A percentile compares a stretch with the other conserved stretches of the same genome.
phyloP scores from a whole-genome alignment of 2,329 filamentous ascomycete species.

The Sclerotinia nivalis region DNA sequence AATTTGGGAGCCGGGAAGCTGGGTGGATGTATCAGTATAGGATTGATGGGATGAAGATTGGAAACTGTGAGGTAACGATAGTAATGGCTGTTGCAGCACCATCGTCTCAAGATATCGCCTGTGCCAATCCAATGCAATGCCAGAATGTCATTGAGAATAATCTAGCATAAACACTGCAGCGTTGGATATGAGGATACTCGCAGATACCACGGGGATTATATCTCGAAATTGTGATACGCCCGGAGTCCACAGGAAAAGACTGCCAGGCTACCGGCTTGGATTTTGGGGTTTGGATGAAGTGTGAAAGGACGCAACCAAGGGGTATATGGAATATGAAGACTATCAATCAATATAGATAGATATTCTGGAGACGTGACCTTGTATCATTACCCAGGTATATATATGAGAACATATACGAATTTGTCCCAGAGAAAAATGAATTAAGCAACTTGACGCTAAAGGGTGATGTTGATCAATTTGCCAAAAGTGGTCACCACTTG shows the following conservation, averaged over 20 bases:
- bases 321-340: no score
- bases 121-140: not conserved
- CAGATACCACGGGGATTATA: not conserved
- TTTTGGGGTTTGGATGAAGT: no score
- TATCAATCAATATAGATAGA: no score
- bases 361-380: no score
- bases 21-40: not conserved
- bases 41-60: not conserved
- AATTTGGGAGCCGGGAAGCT: not conserved
- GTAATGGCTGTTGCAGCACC: not conserved
- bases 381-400: no score
- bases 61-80: not conserved
- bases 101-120: not conserved
- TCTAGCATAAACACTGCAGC: not conserved
- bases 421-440: no score
- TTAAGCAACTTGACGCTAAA: no score
- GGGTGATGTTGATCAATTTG: no score
- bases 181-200: not conserved
- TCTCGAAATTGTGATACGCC: not conserved
- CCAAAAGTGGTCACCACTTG: no score
- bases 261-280: no score
- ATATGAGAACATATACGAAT: no score
- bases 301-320: no score
- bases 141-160: not conserved
- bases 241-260: not conserved